These are phyloP conservation scores for Ceratobasidium sp. DNA, from an alignment of 1,284 basidiomycete species.

Conservation along the genomic window DNA sequence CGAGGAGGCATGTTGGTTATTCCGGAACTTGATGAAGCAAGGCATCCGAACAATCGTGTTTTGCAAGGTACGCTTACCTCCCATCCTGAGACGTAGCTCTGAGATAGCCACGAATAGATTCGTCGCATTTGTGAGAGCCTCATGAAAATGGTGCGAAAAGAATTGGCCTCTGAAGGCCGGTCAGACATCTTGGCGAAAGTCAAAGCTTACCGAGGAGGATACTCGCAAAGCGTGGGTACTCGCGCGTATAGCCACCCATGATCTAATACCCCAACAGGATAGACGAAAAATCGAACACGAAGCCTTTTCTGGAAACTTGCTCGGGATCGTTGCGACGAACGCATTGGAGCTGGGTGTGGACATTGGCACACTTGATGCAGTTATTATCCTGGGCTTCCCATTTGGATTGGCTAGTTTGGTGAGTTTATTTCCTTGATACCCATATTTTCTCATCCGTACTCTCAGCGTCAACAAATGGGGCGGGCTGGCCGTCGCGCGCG, in stretches of 20 bases:
- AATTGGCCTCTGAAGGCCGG: conserved; percentile 76
- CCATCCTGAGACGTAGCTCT: neutral
- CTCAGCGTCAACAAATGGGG: conserved; percentile 83
- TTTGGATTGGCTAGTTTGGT: conserved; percentile 77
- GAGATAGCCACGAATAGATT: conserved; percentile 57
- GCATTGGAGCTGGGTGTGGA: conserved; percentile 91
- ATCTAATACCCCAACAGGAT: conserved; percentile 59
- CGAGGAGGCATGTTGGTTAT: conserved; percentile 73
- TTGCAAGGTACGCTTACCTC: conserved; percentile 67
- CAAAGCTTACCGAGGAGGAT: conserved; percentile 84
- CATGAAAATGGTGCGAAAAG: conserved; percentile 77
- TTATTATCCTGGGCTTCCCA: conserved; percentile 88
- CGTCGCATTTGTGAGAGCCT: conserved; percentile 83
- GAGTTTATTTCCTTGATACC: conserved; percentile 46
- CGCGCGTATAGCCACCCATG: neutral
- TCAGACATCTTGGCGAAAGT: conserved; percentile 77
- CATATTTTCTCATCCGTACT: neutral
- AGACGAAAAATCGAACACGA: conserved; percentile 82
- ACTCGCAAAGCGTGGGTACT: conserved; percentile 58
- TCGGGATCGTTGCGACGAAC: conserved; percentile 89
- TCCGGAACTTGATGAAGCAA: conserved; percentile 80
- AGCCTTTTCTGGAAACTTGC: conserved; percentile 80
- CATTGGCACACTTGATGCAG: conserved; percentile 85
- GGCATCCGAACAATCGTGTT: conserved; percentile 85
- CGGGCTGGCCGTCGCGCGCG: conserved; percentile 81